Base-by-base conservation (phyloP, 176 grass and related monocot species). In the Carex kokanica region DNA sequence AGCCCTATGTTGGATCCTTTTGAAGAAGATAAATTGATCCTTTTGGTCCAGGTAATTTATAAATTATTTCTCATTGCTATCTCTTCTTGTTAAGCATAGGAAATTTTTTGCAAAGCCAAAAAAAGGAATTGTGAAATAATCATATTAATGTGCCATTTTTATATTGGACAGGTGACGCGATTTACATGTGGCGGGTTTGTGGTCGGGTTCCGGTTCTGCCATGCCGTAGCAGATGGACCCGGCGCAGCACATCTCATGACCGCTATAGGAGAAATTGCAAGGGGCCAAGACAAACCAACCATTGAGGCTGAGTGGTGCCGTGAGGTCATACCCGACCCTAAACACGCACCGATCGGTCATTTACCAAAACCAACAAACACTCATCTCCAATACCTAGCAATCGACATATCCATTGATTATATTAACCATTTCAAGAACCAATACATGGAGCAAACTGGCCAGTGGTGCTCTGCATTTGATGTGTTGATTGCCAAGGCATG, bases 401-500 rank as follows among this genome's bases (percentile, higher is more conserved):
- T 95, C 17, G 93, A 95, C 90, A 92, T 95, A 82, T 90, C 88
- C 3, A 84, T 85, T 0, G 93, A 95, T 77, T 92, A 95, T 86
- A 88, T 95, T 81, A 38, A 18, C 65, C 90, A 92, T 81, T 92
- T 90, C 84, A 95, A 95, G 84, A 17, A 4, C 14, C 81, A 83
- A 64, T 94, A 88, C 88, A 85, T 86, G 10, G 84, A 77, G 18
- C 60, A 78, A 83, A 91, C 86, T 83, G 93, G 93, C 2, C 85
- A 85, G 0, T 31, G 93, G 86, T 95, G 93, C 80, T 95, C 90
- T 5, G 93, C 93, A 17, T 97, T 97, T 84, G 93, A 97, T 72
- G 93, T 91, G 47, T 84, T 97, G 15, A 91, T 97, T 74, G 89
- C 93, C 4, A 97, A 97, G 83, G 93, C 88, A 3, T 97, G 93